Percentiles rank a stretch among this genome's conserved stretches.
phyloP scores from a whole-genome alignment of 352 stramenopile genomes.

The Phytophthora quininea region DNA sequence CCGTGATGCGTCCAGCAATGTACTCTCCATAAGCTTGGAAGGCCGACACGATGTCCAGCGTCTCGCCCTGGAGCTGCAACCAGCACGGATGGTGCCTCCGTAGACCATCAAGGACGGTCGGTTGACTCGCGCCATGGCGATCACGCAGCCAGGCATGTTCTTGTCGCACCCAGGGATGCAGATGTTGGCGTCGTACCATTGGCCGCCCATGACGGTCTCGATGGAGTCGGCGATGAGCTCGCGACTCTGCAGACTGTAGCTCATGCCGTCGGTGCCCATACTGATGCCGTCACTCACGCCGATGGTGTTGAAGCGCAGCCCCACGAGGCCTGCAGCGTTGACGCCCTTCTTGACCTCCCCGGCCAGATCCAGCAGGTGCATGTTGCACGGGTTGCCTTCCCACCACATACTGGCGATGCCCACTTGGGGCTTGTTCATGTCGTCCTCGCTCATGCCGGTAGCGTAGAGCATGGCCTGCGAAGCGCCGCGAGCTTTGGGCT shows the following conservation, averaged over 20 bases:
- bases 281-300: conserved; percentile 98
- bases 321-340: conserved; percentile 88
- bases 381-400: conserved; percentile 99
- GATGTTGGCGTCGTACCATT: conserved; percentile 99
- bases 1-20: too few relatives aligned
- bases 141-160: conserved; percentile 99
- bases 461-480: conserved; percentile 99
- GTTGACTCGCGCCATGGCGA: conserved; percentile 98
- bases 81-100: conserved; percentile 97
- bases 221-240: conserved; percentile 99
- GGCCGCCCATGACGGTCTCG: conserved; percentile 97
- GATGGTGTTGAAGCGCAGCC: conserved; percentile 98
- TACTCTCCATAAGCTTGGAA: conserved; percentile 97
- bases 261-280: conserved; percentile 96
- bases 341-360: conserved; percentile 96
- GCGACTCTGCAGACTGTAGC: conserved; percentile 95
- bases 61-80: conserved; percentile 89
- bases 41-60: conserved; percentile 96
- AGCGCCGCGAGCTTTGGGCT: conserved; percentile 95
- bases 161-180: conserved; percentile 99
- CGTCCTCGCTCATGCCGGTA: conserved; percentile 93
- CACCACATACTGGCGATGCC: conserved; percentile 98
- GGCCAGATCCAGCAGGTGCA: conserved; percentile 97
- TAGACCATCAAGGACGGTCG: conserved; percentile 98
- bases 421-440: conserved; percentile 95